Evolutionary conservation across 768 basidiomycete genomes (phyloP), one percentile per base, ranked within the genome.

Genomic region (Clitopilus hobsonii): DNA sequence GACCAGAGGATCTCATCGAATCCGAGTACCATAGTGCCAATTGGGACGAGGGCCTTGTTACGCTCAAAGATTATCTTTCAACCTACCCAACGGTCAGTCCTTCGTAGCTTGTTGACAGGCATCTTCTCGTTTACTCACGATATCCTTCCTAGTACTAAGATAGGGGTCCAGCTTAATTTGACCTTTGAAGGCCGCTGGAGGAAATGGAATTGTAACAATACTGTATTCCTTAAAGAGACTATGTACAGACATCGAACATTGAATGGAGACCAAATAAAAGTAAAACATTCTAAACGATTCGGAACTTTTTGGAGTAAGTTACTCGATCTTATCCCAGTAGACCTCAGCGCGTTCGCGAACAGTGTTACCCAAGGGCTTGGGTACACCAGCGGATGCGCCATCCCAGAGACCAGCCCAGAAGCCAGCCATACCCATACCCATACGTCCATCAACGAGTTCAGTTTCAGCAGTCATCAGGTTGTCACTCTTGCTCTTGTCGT

Each of bases 401-500:
- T 36, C 32, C 32, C 32, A 36, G n/a, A 36, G 32, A 3, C 32
- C 32, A 36, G 32, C 32, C 62, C 61, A 65, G 5, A 62, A 8
- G 23, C 61, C 55, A 6, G 24, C 47, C 16, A 56, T 11, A 24
- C 57, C 56, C 52, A 55, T 3, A 1, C 60, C 64, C 47, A 69
- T 41, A 2, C 32, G 48, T 11, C 30, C 49, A 13, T 41, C 56
- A 6, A 61, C 56, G 32, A 36, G 13, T 36, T 36, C 32, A 54
- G 61, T 53, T 47, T 66, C 63, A 6, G 60, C 66, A 11, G 38
- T 32, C 14, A 56, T 56, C 14, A 51, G 53, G 13, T 13, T 53
- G 52, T 49, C 36, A 13, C 27, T 13, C 16, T 47, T 47, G 18
- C 27, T 2, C 22, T 36, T 36, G 32, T 36, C 32, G n/a, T 36